Evolutionary conservation across 352 stramenopile species (phyloP).

Genomic region (Globisporangium abappressorium): DNA sequence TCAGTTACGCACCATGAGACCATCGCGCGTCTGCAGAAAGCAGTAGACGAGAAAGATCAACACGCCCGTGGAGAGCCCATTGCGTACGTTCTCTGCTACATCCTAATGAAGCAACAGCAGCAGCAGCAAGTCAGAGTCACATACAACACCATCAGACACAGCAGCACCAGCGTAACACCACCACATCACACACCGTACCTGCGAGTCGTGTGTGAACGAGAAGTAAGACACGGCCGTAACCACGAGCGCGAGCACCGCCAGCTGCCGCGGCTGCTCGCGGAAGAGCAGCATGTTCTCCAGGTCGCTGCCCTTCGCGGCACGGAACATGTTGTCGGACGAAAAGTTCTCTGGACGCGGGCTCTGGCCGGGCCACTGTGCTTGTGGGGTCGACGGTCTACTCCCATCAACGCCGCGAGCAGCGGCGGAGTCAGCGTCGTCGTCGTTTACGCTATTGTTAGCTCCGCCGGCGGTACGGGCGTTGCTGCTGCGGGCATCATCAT

Average conservation of each 20-base stretch:
- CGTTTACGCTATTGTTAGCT: slow-evolving; percentile 3
- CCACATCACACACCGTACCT: slow-evolving; percentile 21
- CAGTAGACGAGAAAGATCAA: slow-evolving; percentile 85
- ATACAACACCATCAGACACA: slow-evolving; percentile 5
- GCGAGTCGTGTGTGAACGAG: slow-evolving; percentile 78
- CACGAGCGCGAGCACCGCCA: slow-evolving; percentile 63
- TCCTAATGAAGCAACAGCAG: slow-evolving; percentile 27
- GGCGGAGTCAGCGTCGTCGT: background rate
- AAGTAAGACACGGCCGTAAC: slow-evolving; percentile 71
- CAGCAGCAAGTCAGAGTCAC: slow-evolving; percentile 4
- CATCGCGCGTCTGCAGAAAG: slow-evolving; percentile 79
- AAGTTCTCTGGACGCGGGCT: slow-evolving; percentile 8
- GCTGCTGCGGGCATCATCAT: background rate
- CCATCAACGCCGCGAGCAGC: background rate
- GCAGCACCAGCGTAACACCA: background rate
- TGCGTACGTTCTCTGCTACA: slow-evolving; percentile 61
- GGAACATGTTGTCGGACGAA: slow-evolving; percentile 29
- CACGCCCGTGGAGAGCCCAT: slow-evolving; percentile 53
- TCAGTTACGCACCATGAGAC: slow-evolving; percentile 54
- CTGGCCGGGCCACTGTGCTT: background rate
- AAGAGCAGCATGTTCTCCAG: slow-evolving; percentile 72
- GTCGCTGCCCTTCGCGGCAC: slow-evolving; percentile 47
- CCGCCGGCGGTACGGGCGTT: background rate
- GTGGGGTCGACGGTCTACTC: background rate
- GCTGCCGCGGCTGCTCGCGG: slow-evolving; percentile 73